These are phyloP conservation scores for Lagenidium giganteum DNA, from an alignment of 352 stramenopile genomes.

Conservation along the genomic window DNA sequence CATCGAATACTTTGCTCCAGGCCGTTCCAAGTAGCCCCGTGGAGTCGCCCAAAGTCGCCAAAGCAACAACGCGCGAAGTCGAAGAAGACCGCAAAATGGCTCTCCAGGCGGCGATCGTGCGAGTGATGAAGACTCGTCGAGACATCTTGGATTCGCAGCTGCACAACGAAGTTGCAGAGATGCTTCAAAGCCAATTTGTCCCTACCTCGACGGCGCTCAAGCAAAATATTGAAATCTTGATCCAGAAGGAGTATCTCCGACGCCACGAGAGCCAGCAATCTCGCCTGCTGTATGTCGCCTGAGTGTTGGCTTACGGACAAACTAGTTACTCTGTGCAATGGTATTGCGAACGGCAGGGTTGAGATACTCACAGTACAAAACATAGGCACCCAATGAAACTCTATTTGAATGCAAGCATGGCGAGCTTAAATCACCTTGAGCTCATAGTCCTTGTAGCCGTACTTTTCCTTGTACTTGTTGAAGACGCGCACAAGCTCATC, in stretches of 20 bases:
- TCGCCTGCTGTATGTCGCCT: constrained; percentile 71
- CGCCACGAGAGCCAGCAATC: constrained; percentile 55
- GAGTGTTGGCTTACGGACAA: constrained; percentile 8
- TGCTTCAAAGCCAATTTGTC: constrained; percentile 75
- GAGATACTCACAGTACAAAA: too few species aligned
- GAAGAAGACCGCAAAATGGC: constrained; percentile 87
- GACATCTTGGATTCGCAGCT: constrained; percentile 66
- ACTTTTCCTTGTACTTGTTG: constrained; percentile 80
- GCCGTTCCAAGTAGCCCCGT: constrained; percentile 57
- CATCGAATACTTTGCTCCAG: constrained; percentile 14
- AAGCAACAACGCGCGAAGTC: constrained; percentile 55
- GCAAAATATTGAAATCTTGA: constrained; percentile 78
- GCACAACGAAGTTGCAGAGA: constrained; percentile 56
- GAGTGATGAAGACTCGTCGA: constrained; percentile 75
- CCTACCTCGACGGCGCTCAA: constrained; percentile 52
- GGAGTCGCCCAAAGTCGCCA: constrained; percentile 56
- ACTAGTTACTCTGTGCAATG: too few species aligned
- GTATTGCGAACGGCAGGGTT: too few species aligned
- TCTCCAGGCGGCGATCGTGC: constrained; percentile 79
- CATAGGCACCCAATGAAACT: too few species aligned
- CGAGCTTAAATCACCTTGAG: constrained; percentile 46
- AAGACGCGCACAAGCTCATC: constrained; percentile 71
- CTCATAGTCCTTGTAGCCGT: constrained; percentile 49
- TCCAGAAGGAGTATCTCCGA: constrained; percentile 81
- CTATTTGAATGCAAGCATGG: neutral